Conservation (phyloP, 257 asterid genomes). For the Capsicum baccatum region DNA sequence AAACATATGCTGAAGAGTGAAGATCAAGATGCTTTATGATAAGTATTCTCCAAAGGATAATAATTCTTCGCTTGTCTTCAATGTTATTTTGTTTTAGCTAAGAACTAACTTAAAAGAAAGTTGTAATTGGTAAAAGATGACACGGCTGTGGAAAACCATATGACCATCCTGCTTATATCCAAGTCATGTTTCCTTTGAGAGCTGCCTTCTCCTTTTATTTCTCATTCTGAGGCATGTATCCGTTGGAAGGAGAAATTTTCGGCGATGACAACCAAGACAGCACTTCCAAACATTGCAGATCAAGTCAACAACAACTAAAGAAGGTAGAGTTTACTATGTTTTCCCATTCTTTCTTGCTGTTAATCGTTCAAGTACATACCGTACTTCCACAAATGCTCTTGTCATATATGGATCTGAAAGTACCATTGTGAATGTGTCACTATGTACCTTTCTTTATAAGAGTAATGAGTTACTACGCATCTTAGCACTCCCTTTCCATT, state of each 20-base stretch:
- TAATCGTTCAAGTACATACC: background rate
- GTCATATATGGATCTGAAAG: background rate
- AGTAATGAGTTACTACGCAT: background rate
- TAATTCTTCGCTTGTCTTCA: conserved; percentile 6
- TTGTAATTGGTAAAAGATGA: background rate
- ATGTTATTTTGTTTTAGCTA: background rate
- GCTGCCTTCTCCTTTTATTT: conserved; percentile 19
- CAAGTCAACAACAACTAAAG: conserved; percentile 8
- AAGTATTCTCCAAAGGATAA: background rate
- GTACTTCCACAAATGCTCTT: background rate
- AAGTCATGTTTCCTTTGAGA: background rate
- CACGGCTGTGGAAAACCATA: conserved; percentile 15
- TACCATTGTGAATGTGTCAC: background rate
- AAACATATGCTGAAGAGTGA: conserved; percentile 12
- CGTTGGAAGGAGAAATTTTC: background rate
- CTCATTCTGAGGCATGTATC: conserved; percentile 16
- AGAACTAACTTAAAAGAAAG: background rate
- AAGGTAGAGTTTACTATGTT: background rate
- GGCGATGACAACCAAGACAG: background rate
- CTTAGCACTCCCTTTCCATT: conserved; percentile 6
- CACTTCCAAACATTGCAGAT: background rate
- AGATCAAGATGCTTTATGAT: conserved; percentile 6
- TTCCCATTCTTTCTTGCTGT: conserved; percentile 21
- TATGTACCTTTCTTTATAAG: background rate
- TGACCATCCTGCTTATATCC: conserved; percentile 26